These are phyloP conservation scores for Xylariales sp. DNA, from an alignment of 2,329 filamentous ascomycete species.

Conservation along the genomic window DNA sequence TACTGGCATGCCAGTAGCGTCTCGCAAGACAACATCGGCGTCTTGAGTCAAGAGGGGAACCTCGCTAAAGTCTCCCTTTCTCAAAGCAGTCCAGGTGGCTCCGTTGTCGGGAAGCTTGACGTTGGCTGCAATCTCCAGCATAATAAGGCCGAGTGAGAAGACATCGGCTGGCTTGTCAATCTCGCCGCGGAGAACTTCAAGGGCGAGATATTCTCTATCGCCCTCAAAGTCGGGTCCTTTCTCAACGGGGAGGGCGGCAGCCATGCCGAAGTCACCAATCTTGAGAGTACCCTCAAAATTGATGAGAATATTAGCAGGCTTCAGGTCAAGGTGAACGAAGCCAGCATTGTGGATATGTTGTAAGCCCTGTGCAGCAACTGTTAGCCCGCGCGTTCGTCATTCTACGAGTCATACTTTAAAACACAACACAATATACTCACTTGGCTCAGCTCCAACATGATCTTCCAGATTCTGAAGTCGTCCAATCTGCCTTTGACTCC, in stretches of 20 bases:
- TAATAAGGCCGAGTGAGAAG: constrained; percentile 90
- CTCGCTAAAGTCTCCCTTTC: constrained; percentile 84
- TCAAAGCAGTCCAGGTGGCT: constrained; percentile 81
- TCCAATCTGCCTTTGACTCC: constrained; percentile 84
- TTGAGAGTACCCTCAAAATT: constrained; percentile 78
- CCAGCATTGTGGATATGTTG: constrained; percentile 85
- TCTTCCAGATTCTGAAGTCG: constrained; percentile 98
- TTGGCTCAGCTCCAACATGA: constrained; percentile 78
- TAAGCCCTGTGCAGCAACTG: constrained; percentile 58
- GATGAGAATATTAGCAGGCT: constrained; percentile 80
- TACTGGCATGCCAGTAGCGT: constrained; percentile 68
- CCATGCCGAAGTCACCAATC: constrained; percentile 83
- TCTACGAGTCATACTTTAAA: no score
- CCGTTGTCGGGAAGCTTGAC: constrained; percentile 93
- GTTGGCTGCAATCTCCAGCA: constrained; percentile 91
- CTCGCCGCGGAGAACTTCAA: constrained; percentile 81
- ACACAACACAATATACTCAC: no score
- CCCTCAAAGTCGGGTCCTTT: constrained; percentile 83
- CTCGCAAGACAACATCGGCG: constrained; percentile 65
- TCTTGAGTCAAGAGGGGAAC: constrained; percentile 83
- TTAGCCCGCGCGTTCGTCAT: no score
- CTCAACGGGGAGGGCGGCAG: constrained; percentile 71
- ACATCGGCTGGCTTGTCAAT: constrained; percentile 91
- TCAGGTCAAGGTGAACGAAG: constrained; percentile 81
- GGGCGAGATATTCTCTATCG: constrained; percentile 93